Base-by-base conservation (phyloP, 2,329 filamentous ascomycete species). In the Talaromyces rugulosus region DNA sequence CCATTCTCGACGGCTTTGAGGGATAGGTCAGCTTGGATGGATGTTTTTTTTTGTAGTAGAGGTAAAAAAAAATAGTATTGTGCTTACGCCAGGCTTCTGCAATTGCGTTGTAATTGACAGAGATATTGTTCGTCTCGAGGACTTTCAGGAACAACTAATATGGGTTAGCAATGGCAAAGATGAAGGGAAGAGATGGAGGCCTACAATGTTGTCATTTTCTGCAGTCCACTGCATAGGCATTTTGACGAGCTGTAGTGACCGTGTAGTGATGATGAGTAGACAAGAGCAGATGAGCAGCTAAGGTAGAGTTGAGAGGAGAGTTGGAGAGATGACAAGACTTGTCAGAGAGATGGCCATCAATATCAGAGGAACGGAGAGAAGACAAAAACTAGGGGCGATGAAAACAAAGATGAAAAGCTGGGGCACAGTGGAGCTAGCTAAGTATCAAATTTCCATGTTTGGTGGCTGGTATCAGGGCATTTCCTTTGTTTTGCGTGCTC, bases 161-260 rank as follows among this genome's bases (percentile, higher is more conserved):
- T 40, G 30, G 23, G 58, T 58, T 33, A 34, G 42, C 9, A 4
- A 27, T 44, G 30, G 27, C 0, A 27, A 2, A 51, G 9, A 3
- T n/a, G 7, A 4, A 23, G 36, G 27, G 6, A 5, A 23, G 23
- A 18, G 31, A 16, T 36, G 31, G 34, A 16, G 30, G n/a, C 56
- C 16, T 52, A 62, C 61, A 14, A 62, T 30, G 14, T 52, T 56
- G 23, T 62, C 56, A 8, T 62, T 62, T 1, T 31, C 9, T 2
- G 50, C 18, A 0, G 51, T 56, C 61, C 61, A 62, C 5, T 42
- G 52, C 11, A 62, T 59, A 18, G 61, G 61, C 61, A 62, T 62
- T 11, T 40, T 59, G 30, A 16, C 1, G 9, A 53, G 27, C 1
- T 31, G 14, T 14, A 40, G 4, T 53, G 50, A 31, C n/a, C 16